Evolutionary conservation across 108 stramenopile genomes (phyloP).

Genomic region (Phaeodactylum tricornutum): DNA sequence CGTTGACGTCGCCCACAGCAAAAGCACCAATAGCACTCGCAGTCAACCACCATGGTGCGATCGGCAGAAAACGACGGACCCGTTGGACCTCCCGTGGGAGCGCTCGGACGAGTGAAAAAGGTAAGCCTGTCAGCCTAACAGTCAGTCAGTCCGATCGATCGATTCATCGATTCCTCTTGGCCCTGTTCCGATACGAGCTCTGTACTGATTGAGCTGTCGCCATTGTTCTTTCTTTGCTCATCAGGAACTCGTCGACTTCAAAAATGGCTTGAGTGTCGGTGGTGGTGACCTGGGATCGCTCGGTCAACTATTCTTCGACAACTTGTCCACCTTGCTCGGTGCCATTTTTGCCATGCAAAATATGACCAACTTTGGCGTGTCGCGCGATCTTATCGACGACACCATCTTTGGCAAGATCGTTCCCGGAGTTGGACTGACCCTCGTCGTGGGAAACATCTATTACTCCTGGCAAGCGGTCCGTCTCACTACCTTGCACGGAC

Average conservation of each 20-base stretch:
- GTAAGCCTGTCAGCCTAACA: too few relatives aligned
- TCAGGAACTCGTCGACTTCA: constrained; percentile 1
- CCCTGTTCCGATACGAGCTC: too few relatives aligned
- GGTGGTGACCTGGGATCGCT: background rate
- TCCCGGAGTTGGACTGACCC: constrained; percentile 51
- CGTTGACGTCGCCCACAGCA: too few relatives aligned
- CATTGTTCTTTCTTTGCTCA: too few relatives aligned
- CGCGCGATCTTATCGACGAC: constrained; percentile 18
- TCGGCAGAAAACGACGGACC: too few relatives aligned
- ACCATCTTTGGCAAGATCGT: constrained; percentile 39
- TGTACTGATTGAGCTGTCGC: too few relatives aligned
- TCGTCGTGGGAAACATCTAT: constrained; percentile 20
- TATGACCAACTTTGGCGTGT: constrained; percentile 10
- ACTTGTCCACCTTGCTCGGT: constrained; percentile 52
- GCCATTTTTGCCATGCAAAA: constrained; percentile 28
- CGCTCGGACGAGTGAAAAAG: too few relatives aligned
- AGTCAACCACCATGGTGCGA: too few relatives aligned
- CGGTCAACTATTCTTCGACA: constrained; percentile 57
- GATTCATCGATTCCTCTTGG: too few relatives aligned
- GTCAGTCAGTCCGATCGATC: too few relatives aligned
- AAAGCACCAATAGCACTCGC: too few relatives aligned
- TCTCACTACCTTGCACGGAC: constrained; percentile 21
- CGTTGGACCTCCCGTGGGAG: too few relatives aligned
- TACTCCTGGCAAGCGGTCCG: constrained; percentile 41
- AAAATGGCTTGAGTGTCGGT: background rate